These are phyloP conservation scores for Mediolabrus comicus DNA, from an alignment of 108 stramenopile species.

Conservation along the genomic window DNA sequence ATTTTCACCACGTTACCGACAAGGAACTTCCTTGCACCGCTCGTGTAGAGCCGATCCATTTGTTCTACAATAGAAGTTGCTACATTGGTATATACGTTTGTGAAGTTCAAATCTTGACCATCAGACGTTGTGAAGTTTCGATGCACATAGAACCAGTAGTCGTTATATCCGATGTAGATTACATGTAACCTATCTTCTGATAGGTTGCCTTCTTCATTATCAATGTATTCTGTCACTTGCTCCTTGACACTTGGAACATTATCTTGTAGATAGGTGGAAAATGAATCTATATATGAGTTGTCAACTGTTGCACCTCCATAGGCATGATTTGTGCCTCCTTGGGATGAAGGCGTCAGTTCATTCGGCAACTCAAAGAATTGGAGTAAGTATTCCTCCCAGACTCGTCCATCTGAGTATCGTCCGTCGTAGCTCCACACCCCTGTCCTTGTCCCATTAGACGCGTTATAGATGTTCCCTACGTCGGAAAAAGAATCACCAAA, in stretches of 20 bases:
- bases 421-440: slow-evolving; percentile 15
- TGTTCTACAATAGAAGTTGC: slow-evolving; percentile 1
- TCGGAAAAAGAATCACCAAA: slow-evolving; percentile 22
- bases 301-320: slow-evolving; percentile 12
- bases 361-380: slow-evolving; percentile 10
- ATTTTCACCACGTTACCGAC: slow-evolving; percentile 13
- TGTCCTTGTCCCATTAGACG: slow-evolving; percentile 2
- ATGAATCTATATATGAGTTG: slow-evolving; percentile 7
- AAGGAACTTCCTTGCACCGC: slow-evolving; percentile 10
- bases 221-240: slow-evolving; percentile 14
- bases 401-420: slow-evolving; percentile 15
- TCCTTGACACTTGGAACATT: slow-evolving; percentile 11
- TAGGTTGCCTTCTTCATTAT: background rate
- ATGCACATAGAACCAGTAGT: slow-evolving; percentile 15
- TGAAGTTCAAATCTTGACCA: slow-evolving; percentile 19
- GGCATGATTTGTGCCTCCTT: slow-evolving; percentile 7
- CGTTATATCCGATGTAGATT: slow-evolving; percentile 14
- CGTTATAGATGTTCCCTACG: slow-evolving; percentile 10
- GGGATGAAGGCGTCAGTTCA: background rate
- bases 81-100: slow-evolving; percentile 12
- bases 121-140: slow-evolving; percentile 9
- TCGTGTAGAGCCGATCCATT: slow-evolving; percentile 1
- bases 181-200: slow-evolving; percentile 4
- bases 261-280: slow-evolving; percentile 2
- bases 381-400: slow-evolving; percentile 12